phyloP scores from a whole-genome alignment of 2,329 filamentous ascomycete genomes.

The Xylariaceae sp. region DNA sequence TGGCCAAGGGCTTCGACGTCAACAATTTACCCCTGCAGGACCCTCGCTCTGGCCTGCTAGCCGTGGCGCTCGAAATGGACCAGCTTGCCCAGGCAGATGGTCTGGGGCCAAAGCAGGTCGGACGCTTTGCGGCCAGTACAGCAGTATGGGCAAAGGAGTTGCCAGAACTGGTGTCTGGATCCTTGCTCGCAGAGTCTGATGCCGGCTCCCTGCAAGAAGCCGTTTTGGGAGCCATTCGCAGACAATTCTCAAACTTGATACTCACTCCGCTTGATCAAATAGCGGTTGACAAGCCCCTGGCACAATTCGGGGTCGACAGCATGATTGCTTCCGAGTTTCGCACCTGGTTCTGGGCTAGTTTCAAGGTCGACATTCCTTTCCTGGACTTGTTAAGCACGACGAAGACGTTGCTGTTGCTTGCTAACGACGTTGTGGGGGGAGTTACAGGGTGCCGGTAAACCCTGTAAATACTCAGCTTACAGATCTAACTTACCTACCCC shows the following conservation, averaged over 20 bases:
- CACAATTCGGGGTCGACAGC: slow-evolving; percentile 30
- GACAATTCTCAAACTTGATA: slow-evolving; percentile 7
- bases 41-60: neutral
- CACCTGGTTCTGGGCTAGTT: slow-evolving; percentile 23
- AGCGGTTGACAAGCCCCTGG: slow-evolving; percentile 18
- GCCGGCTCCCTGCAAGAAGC: neutral
- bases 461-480: no score
- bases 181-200: neutral
- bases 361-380: slow-evolving; percentile 24
- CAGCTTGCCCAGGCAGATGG: neutral
- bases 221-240: neutral
- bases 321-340: slow-evolving; percentile 34
- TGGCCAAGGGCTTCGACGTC: slow-evolving; percentile 7
- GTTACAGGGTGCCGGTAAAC: no score
- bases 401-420: no score
- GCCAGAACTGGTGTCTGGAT: neutral
- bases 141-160: neutral
- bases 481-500: no score
- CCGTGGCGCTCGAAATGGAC: neutral
- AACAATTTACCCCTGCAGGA: neutral
- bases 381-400: slow-evolving; percentile 3
- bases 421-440: no score
- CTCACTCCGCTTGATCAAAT: slow-evolving; percentile 20
- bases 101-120: neutral
- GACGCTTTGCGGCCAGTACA: neutral